Evolutionary conservation across 495 filamentous ascomycete genomes (phyloP).

Genomic region (Schizothecium vesticola): DNA sequence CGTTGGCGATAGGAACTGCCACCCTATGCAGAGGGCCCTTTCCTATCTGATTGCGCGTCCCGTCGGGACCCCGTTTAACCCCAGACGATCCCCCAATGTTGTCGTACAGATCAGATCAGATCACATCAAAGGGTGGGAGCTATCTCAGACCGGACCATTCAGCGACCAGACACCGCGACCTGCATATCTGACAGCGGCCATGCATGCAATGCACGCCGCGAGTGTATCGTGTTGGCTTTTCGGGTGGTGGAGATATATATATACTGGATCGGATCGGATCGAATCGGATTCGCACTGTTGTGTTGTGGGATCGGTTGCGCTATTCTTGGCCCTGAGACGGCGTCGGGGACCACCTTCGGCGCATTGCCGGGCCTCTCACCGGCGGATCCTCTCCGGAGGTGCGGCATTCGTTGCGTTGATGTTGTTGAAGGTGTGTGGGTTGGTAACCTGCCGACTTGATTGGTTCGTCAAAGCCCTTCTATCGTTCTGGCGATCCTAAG

Average conservation of each 20-base stretch:
- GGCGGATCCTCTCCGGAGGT: not conserved
- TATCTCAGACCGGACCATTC: not conserved
- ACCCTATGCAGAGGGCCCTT: not conserved
- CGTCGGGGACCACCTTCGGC: not conserved
- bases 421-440: not conserved
- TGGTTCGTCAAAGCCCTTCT: not conserved
- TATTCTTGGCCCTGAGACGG: not conserved
- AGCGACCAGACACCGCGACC: not conserved
- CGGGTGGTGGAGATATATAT: not conserved
- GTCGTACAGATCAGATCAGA: not conserved
- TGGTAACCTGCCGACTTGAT: not conserved
- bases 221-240: not conserved
- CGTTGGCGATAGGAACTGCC: not conserved
- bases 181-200: not conserved
- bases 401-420: not conserved
- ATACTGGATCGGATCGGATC: not conserved
- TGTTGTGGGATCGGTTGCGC: not conserved
- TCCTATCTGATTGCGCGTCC: not conserved
- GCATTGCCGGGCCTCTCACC: not conserved
- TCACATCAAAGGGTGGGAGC: not conserved
- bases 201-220: not conserved
- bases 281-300: not conserved
- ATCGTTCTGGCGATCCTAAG: not conserved
- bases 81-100: not conserved
- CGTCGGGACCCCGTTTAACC: not conserved